Conservation (phyloP, 2,329 filamentous ascomycete genomes). For the Penicillium crustosum region DNA sequence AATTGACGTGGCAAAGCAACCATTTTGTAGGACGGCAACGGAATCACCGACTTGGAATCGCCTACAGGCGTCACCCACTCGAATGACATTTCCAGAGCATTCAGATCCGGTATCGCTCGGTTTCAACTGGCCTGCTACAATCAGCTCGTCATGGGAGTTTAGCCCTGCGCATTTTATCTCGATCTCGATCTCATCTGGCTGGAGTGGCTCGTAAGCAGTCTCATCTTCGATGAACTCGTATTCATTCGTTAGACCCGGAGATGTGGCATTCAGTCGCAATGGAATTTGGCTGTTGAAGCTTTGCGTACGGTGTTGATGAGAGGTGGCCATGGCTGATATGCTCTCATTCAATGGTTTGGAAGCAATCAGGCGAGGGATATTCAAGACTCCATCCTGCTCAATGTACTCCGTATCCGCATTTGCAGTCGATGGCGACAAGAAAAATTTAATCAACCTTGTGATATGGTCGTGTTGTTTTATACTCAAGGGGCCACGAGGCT, state of each 20-base stretch:
- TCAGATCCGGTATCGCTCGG: slow-evolving; percentile 1
- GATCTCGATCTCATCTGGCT: slow-evolving; percentile 8
- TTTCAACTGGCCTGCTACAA: slow-evolving; percentile 25
- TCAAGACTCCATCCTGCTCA: neutral
- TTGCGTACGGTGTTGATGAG: neutral
- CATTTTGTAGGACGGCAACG: slow-evolving; percentile 1
- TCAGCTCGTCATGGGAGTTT: slow-evolving; percentile 33
- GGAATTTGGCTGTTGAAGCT: neutral
- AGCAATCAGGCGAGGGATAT: neutral
- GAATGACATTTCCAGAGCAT: slow-evolving; percentile 9
- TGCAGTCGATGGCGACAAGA: neutral
- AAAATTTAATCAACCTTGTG: neutral
- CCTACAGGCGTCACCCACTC: slow-evolving; percentile 5
- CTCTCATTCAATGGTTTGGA: neutral
- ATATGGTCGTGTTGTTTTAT: neutral
- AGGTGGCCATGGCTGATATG: neutral
- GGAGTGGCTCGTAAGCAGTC: neutral
- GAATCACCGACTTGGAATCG: slow-evolving; percentile 13
- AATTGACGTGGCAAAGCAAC: neutral
- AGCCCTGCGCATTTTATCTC: slow-evolving; percentile 18
- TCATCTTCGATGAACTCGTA: neutral
- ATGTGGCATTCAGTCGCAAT: neutral
- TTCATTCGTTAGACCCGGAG: slow-evolving; percentile 1
- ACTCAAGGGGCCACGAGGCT: neutral
- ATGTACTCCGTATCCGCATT: neutral